Percentiles rank a stretch among this genome's conserved stretches.
Evolutionary conservation across 2,329 filamentous ascomycete genomes (phyloP).

Genomic region (Helicocarpus griseus): DNA sequence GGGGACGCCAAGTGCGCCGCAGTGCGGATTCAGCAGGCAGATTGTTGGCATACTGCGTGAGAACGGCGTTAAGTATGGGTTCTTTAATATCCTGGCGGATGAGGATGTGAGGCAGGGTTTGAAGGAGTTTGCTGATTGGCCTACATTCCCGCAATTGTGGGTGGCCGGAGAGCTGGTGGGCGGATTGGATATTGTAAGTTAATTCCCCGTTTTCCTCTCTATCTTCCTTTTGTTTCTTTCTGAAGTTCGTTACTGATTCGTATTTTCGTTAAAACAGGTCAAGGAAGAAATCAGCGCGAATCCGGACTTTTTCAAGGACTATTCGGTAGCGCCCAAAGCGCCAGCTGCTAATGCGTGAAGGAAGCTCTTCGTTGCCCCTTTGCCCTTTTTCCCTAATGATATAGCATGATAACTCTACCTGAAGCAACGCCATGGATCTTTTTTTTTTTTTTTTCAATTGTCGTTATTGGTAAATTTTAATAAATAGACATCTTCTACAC

Average conservation of each 20-base stretch:
- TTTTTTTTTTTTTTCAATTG: no score
- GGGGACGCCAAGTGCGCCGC: slow-evolving; percentile 76
- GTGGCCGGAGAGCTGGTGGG: slow-evolving; percentile 83
- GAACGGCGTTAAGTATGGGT: slow-evolving; percentile 87
- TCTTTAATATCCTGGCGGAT: slow-evolving; percentile 97
- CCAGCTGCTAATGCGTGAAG: slow-evolving; percentile 12
- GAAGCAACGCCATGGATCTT: background rate
- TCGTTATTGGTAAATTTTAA: no score
- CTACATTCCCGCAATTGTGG: slow-evolving; percentile 93
- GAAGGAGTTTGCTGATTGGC: slow-evolving; percentile 98
- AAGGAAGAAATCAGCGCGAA: slow-evolving; percentile 87
- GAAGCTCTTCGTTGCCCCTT: slow-evolving; percentile 12
- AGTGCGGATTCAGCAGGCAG: slow-evolving; percentile 90
- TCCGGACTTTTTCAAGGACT: slow-evolving; percentile 69
- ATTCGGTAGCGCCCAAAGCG: slow-evolving; percentile 40
- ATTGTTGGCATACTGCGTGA: slow-evolving; percentile 79
- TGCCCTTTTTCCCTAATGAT: background rate
- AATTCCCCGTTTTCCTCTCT: background rate
- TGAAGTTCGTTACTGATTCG: slow-evolving; percentile 1
- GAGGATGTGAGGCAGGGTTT: slow-evolving; percentile 93
- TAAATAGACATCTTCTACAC: no score
- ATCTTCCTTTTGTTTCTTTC: slow-evolving; percentile 14
- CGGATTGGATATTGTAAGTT: slow-evolving; percentile 85
- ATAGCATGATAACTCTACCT: background rate
- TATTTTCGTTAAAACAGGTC: slow-evolving; percentile 47